Percentiles rank a stretch among this genome's conserved stretches.
phyloP scores from a whole-genome alignment of 164 flowering plant species.

The Nymphaea colorata region DNA sequence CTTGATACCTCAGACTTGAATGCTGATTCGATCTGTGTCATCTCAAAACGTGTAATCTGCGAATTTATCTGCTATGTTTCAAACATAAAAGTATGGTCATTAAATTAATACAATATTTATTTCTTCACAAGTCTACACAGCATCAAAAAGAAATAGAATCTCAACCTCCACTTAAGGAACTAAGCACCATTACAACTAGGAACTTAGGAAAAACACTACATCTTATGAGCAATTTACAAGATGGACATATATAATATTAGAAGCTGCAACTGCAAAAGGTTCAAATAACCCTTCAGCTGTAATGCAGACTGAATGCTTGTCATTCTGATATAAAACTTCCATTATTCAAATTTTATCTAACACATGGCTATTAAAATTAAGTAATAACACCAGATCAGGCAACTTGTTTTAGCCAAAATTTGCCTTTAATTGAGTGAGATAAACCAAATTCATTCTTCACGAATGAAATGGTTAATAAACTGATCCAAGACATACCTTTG shows the following conservation, averaged over 20 bases:
- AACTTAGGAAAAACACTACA: background rate
- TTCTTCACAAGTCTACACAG: background rate
- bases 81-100: background rate
- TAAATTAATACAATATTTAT: background rate
- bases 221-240: background rate
- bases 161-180: background rate
- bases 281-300: too few species aligned
- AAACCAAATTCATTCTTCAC: too few species aligned
- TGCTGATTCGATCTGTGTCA: conserved; percentile 16
- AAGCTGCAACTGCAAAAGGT: too few species aligned
- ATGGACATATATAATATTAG: too few species aligned
- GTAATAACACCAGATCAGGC: too few species aligned
- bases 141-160: background rate
- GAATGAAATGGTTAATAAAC: background rate
- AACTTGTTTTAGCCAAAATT: too few species aligned
- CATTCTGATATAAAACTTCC: too few species aligned
- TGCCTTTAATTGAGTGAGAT: too few species aligned
- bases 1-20: conserved; percentile 26
- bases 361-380: too few species aligned
- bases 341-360: too few species aligned
- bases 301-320: too few species aligned
- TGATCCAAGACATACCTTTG: conserved; percentile 48
- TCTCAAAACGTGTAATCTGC: conserved; percentile 18
- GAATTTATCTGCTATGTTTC: conserved; percentile 59
- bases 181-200: background rate